These are phyloP conservation scores for Periconia macrospinosa DNA, from an alignment of 2,329 filamentous ascomycete genomes.

Conservation along the genomic window DNA sequence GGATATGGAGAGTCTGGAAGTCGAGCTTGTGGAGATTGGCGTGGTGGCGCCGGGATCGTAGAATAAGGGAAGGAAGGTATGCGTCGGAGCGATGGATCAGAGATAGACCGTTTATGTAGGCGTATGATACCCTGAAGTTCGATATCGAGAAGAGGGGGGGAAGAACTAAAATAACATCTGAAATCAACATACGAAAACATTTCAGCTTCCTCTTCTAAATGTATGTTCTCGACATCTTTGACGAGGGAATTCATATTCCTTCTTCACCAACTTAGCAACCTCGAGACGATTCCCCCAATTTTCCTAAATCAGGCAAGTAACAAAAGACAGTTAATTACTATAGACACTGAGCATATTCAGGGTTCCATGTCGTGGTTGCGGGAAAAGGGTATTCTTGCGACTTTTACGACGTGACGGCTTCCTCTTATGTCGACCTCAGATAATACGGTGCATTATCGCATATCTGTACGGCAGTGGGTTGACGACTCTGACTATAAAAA, in stretches of 20 bases:
- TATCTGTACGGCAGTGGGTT: not conserved
- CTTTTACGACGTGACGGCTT: not conserved
- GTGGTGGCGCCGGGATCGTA: constrained; percentile 16
- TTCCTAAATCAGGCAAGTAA: not conserved
- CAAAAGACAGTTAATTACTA: not conserved
- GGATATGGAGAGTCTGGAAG: constrained; percentile 82
- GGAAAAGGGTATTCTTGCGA: not conserved
- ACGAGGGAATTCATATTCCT: too few species aligned
- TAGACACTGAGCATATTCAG: not conserved
- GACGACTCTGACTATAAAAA: not conserved
- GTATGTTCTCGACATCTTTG: too few species aligned
- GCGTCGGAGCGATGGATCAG: not conserved
- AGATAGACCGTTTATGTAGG: not conserved
- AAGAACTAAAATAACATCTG: not conserved
- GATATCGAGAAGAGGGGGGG: not conserved
- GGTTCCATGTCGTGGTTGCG: not conserved
- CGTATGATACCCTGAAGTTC: constrained; percentile 7
- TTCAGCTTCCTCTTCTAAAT: too few species aligned
- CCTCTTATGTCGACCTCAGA: not conserved
- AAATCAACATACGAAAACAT: not conserved
- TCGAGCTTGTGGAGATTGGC: constrained; percentile 60
- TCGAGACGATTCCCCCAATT: not conserved
- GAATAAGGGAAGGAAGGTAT: not conserved
- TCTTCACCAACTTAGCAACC: not conserved
- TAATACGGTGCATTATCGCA: not conserved